Conservation (phyloP, 2,329 filamentous ascomycete species). For the Esteya vermicola region DNA sequence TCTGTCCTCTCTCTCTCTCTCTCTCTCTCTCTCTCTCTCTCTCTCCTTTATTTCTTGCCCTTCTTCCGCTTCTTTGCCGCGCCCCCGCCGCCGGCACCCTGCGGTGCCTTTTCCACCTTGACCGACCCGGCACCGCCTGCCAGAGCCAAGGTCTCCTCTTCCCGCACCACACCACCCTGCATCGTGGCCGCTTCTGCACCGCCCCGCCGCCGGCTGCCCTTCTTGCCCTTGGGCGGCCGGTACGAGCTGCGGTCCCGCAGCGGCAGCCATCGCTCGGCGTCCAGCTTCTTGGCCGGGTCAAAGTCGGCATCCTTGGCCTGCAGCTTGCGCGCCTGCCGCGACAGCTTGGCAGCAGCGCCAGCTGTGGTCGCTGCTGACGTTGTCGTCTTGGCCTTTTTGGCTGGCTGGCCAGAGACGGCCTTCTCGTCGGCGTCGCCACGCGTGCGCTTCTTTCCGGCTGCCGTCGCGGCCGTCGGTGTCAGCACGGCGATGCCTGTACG, state of each 20-base stretch:
- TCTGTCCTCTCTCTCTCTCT: background rate
- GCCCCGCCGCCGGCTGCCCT: constrained; percentile 54
- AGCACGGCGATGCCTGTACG: constrained; percentile 46
- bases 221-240: constrained; percentile 78
- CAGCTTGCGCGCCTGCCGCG: constrained; percentile 22
- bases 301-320: constrained; percentile 24
- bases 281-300: constrained; percentile 64
- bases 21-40: background rate
- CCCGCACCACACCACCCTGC: constrained; percentile 70
- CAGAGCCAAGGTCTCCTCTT: constrained; percentile 53
- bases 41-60: constrained; percentile 21
- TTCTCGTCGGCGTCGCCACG: constrained; percentile 4
- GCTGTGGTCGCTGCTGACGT: background rate
- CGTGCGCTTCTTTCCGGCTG: constrained; percentile 14
- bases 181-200: constrained; percentile 52
- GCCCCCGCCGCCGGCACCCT: constrained; percentile 11
- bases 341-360: constrained; percentile 28
- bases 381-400: constrained; percentile 8
- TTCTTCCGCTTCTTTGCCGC: constrained; percentile 24
- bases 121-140: constrained; percentile 48
- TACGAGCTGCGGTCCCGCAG: constrained; percentile 81
- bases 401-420: background rate
- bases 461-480: constrained; percentile 24
- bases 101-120: constrained; percentile 44
- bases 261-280: constrained; percentile 88